Percentiles rank a stretch among this genome's conserved stretches.
These are phyloP conservation scores for Phytophthora fragariae DNA, from an alignment of 352 stramenopile species.

Conservation along the genomic window DNA sequence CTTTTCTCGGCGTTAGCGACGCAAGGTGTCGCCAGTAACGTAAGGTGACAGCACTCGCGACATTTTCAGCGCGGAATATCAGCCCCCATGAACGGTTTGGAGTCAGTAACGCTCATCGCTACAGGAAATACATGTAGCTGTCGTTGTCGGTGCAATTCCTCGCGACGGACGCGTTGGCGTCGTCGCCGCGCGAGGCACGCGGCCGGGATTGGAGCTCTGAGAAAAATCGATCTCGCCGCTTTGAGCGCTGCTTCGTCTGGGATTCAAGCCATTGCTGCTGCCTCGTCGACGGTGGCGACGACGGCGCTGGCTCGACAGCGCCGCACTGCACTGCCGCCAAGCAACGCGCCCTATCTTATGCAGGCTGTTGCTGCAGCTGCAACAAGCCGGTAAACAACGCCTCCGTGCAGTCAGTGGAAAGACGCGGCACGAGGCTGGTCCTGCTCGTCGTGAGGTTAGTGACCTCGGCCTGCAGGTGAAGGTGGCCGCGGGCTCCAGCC, in stretches of 20 bases:
- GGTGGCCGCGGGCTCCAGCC: no score
- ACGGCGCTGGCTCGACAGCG: not conserved
- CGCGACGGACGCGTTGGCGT: constrained; percentile 11
- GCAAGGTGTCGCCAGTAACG: constrained; percentile 23
- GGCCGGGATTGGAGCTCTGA: constrained; percentile 23
- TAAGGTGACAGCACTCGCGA: not conserved
- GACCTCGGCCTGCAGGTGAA: not conserved
- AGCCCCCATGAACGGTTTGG: not conserved
- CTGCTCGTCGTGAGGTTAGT: not conserved
- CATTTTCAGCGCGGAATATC: constrained; percentile 12
- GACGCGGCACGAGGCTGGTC: not conserved
- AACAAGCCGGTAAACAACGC: not conserved
- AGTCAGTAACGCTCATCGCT: no score
- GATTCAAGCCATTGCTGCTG: constrained; percentile 12
- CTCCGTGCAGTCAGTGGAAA: constrained; percentile 1
- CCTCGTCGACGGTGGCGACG: constrained; percentile 9
- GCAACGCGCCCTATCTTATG: not conserved
- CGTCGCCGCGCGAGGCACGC: constrained; percentile 5
- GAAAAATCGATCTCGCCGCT: constrained; percentile 29
- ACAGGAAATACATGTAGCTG: not conserved
- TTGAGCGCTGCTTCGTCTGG: constrained; percentile 27
- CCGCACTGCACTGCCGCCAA: no score
- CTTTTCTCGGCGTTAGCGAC: constrained; percentile 9
- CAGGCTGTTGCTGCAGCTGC: not conserved
- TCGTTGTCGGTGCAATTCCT: constrained; percentile 9